Evolutionary conservation across 495 filamentous ascomycete genomes (phyloP).

Genomic region (Penicillium herquei): DNA sequence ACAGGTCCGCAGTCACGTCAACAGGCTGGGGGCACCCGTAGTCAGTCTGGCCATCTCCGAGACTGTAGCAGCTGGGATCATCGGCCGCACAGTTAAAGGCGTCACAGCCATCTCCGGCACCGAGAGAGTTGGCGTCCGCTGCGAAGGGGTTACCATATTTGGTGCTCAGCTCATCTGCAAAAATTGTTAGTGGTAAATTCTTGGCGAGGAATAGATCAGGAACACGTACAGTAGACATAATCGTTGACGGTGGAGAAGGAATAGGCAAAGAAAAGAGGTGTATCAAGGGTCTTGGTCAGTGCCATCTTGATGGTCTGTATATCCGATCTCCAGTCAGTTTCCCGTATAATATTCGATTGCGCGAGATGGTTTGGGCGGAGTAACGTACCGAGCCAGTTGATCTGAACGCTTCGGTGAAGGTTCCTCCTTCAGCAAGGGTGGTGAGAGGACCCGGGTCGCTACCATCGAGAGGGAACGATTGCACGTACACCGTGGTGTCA

Average conservation of each 20-base stretch:
- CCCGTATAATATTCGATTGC: slow-evolving; percentile 2
- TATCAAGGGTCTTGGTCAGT: slow-evolving; percentile 25
- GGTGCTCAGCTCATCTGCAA: slow-evolving; percentile 28
- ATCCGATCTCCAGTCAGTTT: slow-evolving; percentile 18
- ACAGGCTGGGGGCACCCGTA: slow-evolving; percentile 31
- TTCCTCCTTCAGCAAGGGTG: slow-evolving; percentile 21
- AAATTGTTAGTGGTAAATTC: neutral
- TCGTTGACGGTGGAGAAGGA: slow-evolving; percentile 28
- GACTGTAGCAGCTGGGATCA: slow-evolving; percentile 30
- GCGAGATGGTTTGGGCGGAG: slow-evolving; percentile 1
- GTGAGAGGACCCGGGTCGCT: slow-evolving; percentile 28
- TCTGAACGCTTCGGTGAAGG: slow-evolving; percentile 28
- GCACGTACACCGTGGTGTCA: slow-evolving; percentile 25
- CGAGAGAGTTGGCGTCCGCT: slow-evolving; percentile 26
- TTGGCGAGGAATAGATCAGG: slow-evolving; percentile 6
- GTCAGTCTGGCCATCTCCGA: slow-evolving; percentile 28
- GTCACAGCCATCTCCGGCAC: slow-evolving; percentile 28
- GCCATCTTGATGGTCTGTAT: slow-evolving; percentile 29
- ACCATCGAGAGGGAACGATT: slow-evolving; percentile 31
- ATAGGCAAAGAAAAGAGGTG: slow-evolving; percentile 31
- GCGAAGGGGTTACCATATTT: slow-evolving; percentile 33
- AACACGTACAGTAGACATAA: slow-evolving; percentile 31
- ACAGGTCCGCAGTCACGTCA: slow-evolving; percentile 21
- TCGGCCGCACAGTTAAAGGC: slow-evolving; percentile 29
- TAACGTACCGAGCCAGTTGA: slow-evolving; percentile 28